Evolutionary conservation across 2,329 filamentous ascomycete genomes (phyloP).

Genomic region (Rutstroemia sp.): DNA sequence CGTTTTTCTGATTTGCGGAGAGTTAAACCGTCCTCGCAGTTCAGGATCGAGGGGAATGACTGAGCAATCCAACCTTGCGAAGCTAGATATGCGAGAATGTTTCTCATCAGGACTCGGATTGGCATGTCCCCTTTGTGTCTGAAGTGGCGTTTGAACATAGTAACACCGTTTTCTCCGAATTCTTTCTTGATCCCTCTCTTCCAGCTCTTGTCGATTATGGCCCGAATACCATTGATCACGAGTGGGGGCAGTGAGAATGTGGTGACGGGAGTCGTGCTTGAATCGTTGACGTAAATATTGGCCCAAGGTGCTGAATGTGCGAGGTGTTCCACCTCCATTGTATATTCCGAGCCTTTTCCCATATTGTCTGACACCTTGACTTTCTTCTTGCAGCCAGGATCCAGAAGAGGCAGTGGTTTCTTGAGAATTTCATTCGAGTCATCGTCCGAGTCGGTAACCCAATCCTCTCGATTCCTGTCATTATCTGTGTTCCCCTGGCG

Average conservation of each 20-base stretch:
- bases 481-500: no score
- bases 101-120: background rate
- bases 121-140: background rate
- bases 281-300: background rate
- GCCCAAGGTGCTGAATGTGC: background rate
- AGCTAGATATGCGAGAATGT: constrained; percentile 4
- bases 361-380: background rate
- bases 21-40: background rate
- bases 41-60: background rate
- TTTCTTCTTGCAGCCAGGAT: no score
- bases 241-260: background rate
- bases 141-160: background rate
- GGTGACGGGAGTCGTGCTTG: background rate
- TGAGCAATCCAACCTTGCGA: background rate
- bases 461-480: no score
- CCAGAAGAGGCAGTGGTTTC: no score
- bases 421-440: no score
- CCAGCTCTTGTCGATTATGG: background rate
- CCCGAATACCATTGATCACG: background rate
- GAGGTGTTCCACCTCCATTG: background rate
- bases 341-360: background rate
- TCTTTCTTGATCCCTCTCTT: background rate
- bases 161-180: background rate
- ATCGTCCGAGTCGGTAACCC: no score
- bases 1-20: background rate